Conservation (phyloP, 805 yeast species). For the Candida parachauliodes region DNA sequence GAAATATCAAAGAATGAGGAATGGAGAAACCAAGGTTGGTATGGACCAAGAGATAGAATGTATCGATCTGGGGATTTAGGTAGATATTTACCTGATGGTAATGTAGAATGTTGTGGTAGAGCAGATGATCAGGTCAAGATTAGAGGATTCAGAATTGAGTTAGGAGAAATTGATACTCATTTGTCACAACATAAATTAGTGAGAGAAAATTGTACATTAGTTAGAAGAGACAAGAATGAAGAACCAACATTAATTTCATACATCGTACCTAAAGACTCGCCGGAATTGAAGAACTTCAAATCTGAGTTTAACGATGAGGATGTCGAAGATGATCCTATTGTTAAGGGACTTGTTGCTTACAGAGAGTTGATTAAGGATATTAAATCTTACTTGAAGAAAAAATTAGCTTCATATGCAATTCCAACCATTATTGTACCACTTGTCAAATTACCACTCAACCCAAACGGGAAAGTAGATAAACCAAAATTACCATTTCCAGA, state of each 20-base stretch:
- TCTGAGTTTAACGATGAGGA: conserved; percentile 42
- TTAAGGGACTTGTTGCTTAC: conserved; percentile 73
- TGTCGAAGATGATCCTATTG: conserved; percentile 61
- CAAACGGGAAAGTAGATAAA: conserved; percentile 97
- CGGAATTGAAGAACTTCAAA: conserved; percentile 47
- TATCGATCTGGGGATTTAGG: conserved; percentile 98
- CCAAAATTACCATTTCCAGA: conserved; percentile 96
- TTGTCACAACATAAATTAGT: conserved; percentile 90
- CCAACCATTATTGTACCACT: conserved; percentile 91
- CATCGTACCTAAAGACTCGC: conserved; percentile 68
- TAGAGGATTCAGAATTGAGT: conserved; percentile 96
- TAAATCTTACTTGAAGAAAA: conserved; percentile 76
- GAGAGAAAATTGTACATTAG: conserved; percentile 89
- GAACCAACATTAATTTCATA: conserved; percentile 91
- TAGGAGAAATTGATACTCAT: conserved; percentile 98
- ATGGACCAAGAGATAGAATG: conserved; percentile 92
- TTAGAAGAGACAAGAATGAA: conserved; percentile 85
- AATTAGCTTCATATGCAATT: conserved; percentile 89
- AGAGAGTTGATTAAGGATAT: conserved; percentile 76
- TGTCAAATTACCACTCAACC: conserved; percentile 84
- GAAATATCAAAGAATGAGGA: conserved; percentile 30
- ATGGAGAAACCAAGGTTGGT: conserved; percentile 77
- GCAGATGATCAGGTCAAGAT: conserved; percentile 99
- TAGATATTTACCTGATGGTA: conserved; percentile 93
- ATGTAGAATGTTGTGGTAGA: conserved; percentile 97